A percentile compares a stretch with the other conserved stretches of the same genome.
Conservation (phyloP, 208 protist genomes). For the Endotrypanum monterogeii region DNA sequence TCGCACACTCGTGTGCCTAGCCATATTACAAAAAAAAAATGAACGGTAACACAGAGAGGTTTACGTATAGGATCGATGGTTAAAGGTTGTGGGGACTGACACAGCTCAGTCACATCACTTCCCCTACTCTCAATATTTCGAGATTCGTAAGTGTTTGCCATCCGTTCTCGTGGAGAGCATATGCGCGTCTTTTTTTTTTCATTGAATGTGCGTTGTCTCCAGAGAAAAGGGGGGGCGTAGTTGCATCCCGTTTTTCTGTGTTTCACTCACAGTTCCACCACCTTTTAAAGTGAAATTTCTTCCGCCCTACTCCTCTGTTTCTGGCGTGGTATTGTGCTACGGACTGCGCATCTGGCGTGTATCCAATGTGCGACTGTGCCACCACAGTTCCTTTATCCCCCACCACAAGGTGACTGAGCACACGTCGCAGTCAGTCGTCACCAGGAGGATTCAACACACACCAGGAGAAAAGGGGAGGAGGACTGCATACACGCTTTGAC, state of each 20-base stretch:
- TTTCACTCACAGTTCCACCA: too few species aligned
- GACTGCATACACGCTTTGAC: background rate
- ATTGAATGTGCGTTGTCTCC: background rate
- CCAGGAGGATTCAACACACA: background rate
- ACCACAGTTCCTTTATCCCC: background rate
- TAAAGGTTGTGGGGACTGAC: too few species aligned
- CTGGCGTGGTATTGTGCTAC: background rate
- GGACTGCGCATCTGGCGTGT: background rate
- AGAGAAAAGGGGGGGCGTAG: background rate
- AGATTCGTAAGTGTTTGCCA: background rate
- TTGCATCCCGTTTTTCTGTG: background rate
- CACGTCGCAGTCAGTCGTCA: background rate
- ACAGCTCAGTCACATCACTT: background rate
- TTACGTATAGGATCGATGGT: background rate
- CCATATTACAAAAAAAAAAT: background rate
- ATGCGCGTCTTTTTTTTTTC: background rate
- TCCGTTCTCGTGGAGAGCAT: background rate
- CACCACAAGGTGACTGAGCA: background rate
- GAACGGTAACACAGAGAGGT: background rate
- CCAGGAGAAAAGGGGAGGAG: too few species aligned
- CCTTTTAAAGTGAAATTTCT: background rate
- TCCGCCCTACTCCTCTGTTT: background rate
- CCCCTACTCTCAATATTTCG: background rate
- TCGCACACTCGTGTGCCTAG: background rate
- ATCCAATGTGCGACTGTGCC: too few species aligned